Base-by-base conservation (phyloP, 2,329 filamentous ascomycete species). In the Delphinella strobiligena region DNA sequence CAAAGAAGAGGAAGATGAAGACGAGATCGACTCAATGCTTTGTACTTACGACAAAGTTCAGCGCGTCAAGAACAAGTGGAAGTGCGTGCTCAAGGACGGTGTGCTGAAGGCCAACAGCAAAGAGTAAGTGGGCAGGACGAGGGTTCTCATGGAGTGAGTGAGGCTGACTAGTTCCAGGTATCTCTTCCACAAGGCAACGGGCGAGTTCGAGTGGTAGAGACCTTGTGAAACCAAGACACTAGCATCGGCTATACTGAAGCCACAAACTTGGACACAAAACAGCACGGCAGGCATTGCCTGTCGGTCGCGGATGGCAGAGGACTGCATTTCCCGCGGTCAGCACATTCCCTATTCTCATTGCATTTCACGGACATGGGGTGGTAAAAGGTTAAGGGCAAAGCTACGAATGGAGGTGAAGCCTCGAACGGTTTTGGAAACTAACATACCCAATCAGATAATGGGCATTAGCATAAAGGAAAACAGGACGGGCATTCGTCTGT, bases 11-110 rank as follows among this genome's bases (percentile, higher is more conserved):
- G 84, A 89, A 17, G 85, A 91, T 24, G 88, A 91, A 37, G 84
- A 87, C 11, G 86, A 93, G 44, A 88, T 93, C 32, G 75, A 79
- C 27, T 75, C 82, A 48, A 96, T 98, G 84, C 78, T 98, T 31
- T 98, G 91, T 68, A 95, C 93, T 59, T 98, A 98, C 59, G 91
- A 98, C 68, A 98, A 98, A 68, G 91, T 98, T 8, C 89, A 96
- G 64, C 75, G 91, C 35, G 91, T 96, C 54, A 98, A 98, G 78
- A 98, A 96, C 67, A 98, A 58, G 54, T 65, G 82, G 82, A 98
- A 98, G 82, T 98, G 91, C 64, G 88, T 86, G 1, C 77, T 98
- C 47, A 96, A 96, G 67, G 91, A 98, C 54, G 91, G 91, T 15
- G 84, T 98, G 14, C 71, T 98, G 50, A 93, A 84, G 33, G 86